These are phyloP conservation scores for Ligustrum vulgare DNA, from an alignment of 257 asterid genomes.

Conservation along the genomic window DNA sequence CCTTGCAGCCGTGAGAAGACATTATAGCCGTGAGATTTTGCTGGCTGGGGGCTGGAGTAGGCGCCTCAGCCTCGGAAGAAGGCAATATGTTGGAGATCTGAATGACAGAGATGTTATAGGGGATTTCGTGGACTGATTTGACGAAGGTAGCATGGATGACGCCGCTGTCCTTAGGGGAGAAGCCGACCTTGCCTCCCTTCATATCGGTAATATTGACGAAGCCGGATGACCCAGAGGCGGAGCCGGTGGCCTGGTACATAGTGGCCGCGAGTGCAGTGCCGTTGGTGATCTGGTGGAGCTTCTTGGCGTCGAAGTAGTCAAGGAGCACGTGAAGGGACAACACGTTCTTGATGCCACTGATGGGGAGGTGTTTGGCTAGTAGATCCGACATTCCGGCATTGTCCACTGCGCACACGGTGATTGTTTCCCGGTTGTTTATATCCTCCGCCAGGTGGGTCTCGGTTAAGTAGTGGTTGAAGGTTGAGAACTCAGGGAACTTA, in stretches of 20 bases:
- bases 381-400: conserved; percentile 66
- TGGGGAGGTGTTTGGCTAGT: conserved; percentile 45
- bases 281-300: conserved; percentile 68
- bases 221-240: conserved; percentile 67
- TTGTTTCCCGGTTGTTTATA: conserved; percentile 58
- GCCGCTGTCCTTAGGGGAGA: conserved; percentile 46
- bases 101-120: conserved; percentile 68
- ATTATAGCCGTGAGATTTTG: conserved; percentile 52
- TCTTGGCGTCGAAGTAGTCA: conserved; percentile 68
- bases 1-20: conserved; percentile 75
- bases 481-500: conserved; percentile 46
- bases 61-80: conserved; percentile 67
- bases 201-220: conserved; percentile 60
- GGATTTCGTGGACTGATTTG: conserved; percentile 38
- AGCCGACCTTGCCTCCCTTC: conserved; percentile 65
- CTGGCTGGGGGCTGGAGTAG: conserved; percentile 56
- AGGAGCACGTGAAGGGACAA: conserved; percentile 68
- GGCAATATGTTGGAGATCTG: conserved; percentile 58
- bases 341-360: conserved; percentile 44
- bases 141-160: conserved; percentile 46
- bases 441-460: conserved; percentile 62
- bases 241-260: conserved; percentile 69
- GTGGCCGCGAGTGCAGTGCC: conserved; percentile 73
- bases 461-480: conserved; percentile 61
- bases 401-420: conserved; percentile 66